Conservation (phyloP, 176 grass and related monocot species). For the Musa troglodytarum region DNA sequence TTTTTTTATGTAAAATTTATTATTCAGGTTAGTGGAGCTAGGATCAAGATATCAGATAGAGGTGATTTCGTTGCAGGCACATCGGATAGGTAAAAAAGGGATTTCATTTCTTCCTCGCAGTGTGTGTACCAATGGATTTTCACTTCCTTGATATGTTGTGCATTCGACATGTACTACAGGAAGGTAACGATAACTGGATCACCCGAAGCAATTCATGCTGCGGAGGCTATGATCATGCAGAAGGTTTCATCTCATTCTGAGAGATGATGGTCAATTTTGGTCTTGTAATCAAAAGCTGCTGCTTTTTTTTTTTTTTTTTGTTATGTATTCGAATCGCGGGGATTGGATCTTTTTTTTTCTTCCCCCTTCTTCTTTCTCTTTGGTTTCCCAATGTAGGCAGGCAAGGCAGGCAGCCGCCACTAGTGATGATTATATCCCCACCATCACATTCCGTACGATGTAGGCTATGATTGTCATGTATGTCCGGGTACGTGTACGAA, state of each 20-base stretch:
- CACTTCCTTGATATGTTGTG: not conserved
- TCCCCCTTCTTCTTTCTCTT: no score
- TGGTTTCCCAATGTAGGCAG: no score
- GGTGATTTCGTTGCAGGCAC: constrained; percentile 75
- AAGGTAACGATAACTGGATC: constrained; percentile 94
- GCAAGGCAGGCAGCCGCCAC: no score
- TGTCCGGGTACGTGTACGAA: no score
- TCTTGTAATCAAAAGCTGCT: constrained; percentile 18
- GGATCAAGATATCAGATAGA: constrained; percentile 86
- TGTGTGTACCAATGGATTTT: not conserved
- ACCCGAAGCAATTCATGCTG: constrained; percentile 57
- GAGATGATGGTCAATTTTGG: constrained; percentile 34
- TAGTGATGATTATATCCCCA: no score
- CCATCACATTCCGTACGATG: no score
- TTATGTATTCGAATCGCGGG: not conserved
- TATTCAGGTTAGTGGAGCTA: constrained; percentile 67
- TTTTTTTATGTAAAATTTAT: not conserved
- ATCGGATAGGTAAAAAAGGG: constrained; percentile 51
- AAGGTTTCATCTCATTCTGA: constrained; percentile 78
- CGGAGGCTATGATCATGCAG: constrained; percentile 88
- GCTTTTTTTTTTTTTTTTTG: not conserved
- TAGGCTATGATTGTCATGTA: no score
- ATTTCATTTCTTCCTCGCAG: not conserved
- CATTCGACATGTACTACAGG: constrained; percentile 33
- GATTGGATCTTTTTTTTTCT: not conserved